Conservation (phyloP, 495 filamentous ascomycete species). For the Cercophora newfieldiana region DNA sequence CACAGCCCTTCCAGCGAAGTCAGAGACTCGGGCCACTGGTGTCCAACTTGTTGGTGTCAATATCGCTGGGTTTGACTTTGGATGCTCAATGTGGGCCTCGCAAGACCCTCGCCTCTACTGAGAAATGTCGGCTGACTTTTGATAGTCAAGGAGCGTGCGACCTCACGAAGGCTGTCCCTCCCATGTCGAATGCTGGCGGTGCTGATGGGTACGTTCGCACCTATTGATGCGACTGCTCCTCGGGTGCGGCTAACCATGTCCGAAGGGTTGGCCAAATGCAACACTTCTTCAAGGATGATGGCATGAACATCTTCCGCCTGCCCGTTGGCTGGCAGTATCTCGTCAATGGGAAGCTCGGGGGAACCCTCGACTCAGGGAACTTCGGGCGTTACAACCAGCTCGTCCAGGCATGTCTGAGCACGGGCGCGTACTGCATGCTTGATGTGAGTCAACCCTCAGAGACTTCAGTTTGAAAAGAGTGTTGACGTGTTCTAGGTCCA, state of each 20-base stretch:
- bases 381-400: slow-evolving; percentile 52
- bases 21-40: too few species aligned
- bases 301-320: slow-evolving; percentile 58
- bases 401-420: slow-evolving; percentile 54
- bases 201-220: slow-evolving; percentile 32
- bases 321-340: slow-evolving; percentile 60
- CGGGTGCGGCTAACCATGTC: neutral
- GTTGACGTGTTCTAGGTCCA: slow-evolving; percentile 34
- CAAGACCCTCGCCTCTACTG: too few species aligned
- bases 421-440: slow-evolving; percentile 53
- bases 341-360: slow-evolving; percentile 50
- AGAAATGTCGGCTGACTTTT: too few species aligned
- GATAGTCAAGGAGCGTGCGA: slow-evolving; percentile 31
- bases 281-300: slow-evolving; percentile 54
- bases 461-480: neutral
- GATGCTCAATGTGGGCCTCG: too few species aligned
- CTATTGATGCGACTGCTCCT: neutral
- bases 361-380: slow-evolving; percentile 47
- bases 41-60: too few species aligned
- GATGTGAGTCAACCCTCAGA: slow-evolving; percentile 38
- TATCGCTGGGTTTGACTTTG: too few species aligned
- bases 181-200: slow-evolving; percentile 31
- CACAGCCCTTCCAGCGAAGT: too few species aligned
- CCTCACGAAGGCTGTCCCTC: slow-evolving; percentile 28
- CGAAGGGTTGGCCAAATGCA: slow-evolving; percentile 51